Evolutionary conservation across 805 yeast species (phyloP).

Genomic region (Lipomyces sp.): DNA sequence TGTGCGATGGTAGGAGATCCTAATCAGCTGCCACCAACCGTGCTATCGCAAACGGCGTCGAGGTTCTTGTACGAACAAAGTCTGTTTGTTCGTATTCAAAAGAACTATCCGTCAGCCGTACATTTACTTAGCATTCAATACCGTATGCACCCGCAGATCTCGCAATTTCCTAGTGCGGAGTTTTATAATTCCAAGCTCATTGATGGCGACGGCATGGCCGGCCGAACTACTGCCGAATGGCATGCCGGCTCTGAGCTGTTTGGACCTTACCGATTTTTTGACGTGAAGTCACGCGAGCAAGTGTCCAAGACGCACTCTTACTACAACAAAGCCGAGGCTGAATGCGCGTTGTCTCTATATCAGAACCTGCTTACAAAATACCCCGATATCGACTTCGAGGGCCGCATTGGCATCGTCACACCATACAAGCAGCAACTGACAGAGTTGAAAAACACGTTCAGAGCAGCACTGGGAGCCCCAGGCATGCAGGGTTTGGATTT

Average conservation of each 20-base stretch:
- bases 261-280: conserved; percentile 76
- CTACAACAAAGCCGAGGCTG: conserved; percentile 68
- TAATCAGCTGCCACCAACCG: conserved; percentile 96
- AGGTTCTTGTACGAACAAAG: conserved; percentile 80
- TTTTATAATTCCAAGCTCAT: conserved; percentile 70
- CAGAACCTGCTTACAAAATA: conserved; percentile 49
- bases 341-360: conserved; percentile 65
- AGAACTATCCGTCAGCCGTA: conserved; percentile 54
- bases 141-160: conserved; percentile 95
- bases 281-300: conserved; percentile 61
- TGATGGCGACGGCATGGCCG: conserved; percentile 76
- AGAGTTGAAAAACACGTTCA: conserved; percentile 55
- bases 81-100: conserved; percentile 89
- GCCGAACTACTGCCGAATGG: conserved; percentile 67
- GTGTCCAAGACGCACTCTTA: conserved; percentile 68
- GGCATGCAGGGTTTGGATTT: conserved; percentile 72
- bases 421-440: conserved; percentile 89
- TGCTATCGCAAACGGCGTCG: conserved; percentile 83
- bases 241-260: conserved; percentile 52
- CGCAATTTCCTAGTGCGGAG: conserved; percentile 77
- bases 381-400: conserved; percentile 55
- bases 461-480: conserved; percentile 55
- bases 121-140: conserved; percentile 84
- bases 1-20: conserved; percentile 99
- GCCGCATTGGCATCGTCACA: conserved; percentile 84